Evolutionary conservation across 257 asterid genomes (phyloP).

Genomic region (Paraleonurus japonicus): DNA sequence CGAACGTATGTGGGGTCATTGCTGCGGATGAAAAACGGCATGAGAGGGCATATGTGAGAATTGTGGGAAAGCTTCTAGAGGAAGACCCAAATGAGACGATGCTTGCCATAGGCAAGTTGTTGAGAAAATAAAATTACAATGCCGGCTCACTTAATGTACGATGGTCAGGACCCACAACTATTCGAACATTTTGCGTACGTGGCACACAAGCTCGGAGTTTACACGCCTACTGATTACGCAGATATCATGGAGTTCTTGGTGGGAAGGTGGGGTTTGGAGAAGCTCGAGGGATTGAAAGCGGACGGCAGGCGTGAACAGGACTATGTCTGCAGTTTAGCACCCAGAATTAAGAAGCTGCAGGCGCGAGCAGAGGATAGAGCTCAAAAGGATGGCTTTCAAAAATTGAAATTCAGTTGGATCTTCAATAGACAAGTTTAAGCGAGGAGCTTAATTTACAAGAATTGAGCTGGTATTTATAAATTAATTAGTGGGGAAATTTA

Average conservation of each 20-base stretch:
- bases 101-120: conserved; percentile 40
- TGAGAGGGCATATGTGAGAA: conserved; percentile 12
- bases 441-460: background rate
- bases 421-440: background rate
- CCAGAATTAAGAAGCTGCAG: conserved; percentile 14
- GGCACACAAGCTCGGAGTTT: conserved; percentile 23
- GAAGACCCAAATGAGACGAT: conserved; percentile 31
- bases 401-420: conserved; percentile 32
- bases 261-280: conserved; percentile 33
- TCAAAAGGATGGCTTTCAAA: background rate
- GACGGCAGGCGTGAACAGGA: conserved; percentile 15
- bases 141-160: conserved; percentile 38
- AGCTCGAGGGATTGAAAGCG: conserved; percentile 22
- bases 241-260: conserved; percentile 34
- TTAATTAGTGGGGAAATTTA: too few species aligned
- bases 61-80: conserved; percentile 32
- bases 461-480: too few species aligned
- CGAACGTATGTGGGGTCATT: conserved; percentile 30
- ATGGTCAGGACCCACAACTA: conserved; percentile 31
- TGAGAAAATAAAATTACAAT: conserved; percentile 37
- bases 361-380: conserved; percentile 23
- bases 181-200: conserved; percentile 28
- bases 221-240: conserved; percentile 30
- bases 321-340: conserved; percentile 27
- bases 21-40: background rate